These are phyloP conservation scores for Globisporangium echinulatum DNA, from an alignment of 352 stramenopile genomes.

Conservation along the genomic window DNA sequence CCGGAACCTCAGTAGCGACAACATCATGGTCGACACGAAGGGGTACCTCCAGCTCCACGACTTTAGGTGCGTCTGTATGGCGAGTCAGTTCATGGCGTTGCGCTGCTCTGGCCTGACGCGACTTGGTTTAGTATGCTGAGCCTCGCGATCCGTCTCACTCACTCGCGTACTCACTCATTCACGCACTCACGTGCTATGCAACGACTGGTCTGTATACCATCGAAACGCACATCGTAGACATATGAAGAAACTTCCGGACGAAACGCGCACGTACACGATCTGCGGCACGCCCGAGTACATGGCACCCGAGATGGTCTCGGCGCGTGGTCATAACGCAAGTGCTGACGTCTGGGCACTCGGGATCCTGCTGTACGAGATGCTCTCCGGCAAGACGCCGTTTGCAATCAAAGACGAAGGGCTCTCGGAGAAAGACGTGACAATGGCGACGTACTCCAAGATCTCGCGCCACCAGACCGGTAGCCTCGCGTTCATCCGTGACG, in stretches of 20 bases:
- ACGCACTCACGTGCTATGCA: no score
- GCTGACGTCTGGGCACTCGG: constrained; percentile 85
- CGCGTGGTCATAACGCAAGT: constrained; percentile 63
- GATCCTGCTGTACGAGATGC: constrained; percentile 84
- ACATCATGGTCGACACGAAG: constrained; percentile 71
- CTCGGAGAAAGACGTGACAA: constrained; percentile 77
- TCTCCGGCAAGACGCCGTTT: constrained; percentile 85
- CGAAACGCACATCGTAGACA: constrained; percentile 20
- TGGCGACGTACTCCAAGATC: constrained; percentile 86
- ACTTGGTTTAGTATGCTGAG: no score
- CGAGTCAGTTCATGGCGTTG: neutral
- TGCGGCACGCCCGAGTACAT: constrained; percentile 88
- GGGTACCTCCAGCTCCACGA: constrained; percentile 84
- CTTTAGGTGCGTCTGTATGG: constrained; percentile 36
- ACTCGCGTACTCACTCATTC: neutral
- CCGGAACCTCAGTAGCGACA: constrained; percentile 82
- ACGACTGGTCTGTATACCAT: no score
- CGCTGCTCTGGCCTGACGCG: no score
- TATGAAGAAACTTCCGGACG: constrained; percentile 80
- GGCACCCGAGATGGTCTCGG: constrained; percentile 84
- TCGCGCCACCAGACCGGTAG: constrained; percentile 61
- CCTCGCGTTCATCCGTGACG: constrained; percentile 42
- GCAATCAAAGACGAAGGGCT: constrained; percentile 51
- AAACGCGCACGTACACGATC: constrained; percentile 80
- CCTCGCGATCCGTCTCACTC: no score